phyloP scores from a whole-genome alignment of 2,329 filamentous ascomycete species.

The Aureobasidium sp. region DNA sequence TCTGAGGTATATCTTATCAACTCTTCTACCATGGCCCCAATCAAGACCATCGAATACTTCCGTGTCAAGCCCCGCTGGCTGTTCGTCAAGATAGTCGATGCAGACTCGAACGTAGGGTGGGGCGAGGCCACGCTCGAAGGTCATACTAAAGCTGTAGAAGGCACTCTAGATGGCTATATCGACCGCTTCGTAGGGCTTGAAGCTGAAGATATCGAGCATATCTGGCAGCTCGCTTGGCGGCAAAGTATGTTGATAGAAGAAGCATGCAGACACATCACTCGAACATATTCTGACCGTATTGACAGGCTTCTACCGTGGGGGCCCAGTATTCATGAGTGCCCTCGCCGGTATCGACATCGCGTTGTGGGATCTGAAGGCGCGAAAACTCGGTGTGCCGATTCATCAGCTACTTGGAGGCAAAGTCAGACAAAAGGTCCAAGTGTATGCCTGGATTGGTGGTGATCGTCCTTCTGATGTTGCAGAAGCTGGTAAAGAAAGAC shows the following conservation, averaged over 20 bases:
- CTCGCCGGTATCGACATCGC: constrained; percentile 69
- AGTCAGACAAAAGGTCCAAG: constrained; percentile 57
- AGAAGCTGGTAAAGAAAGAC: constrained; percentile 35
- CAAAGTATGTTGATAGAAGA: constrained; percentile 21
- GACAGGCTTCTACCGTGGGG: constrained; percentile 61
- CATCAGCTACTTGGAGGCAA: constrained; percentile 67
- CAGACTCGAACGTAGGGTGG: constrained; percentile 49
- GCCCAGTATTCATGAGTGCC: constrained; percentile 70
- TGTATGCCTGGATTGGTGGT: constrained; percentile 70
- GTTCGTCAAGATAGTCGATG: constrained; percentile 65
- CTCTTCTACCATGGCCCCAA: constrained; percentile 46
- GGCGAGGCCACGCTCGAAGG: constrained; percentile 66
- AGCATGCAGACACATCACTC: not conserved
- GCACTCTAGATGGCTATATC: constrained; percentile 57
- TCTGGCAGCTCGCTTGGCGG: constrained; percentile 66
- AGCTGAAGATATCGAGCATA: constrained; percentile 68
- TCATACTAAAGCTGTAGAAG: constrained; percentile 64
- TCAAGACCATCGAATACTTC: constrained; percentile 62
- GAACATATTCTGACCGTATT: not conserved
- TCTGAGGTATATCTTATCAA: too few species aligned
- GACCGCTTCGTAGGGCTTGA: constrained; percentile 55
- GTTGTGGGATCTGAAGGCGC: constrained; percentile 66
- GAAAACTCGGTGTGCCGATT: constrained; percentile 55
- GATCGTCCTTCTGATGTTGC: constrained; percentile 59
- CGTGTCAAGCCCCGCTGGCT: constrained; percentile 66